These are phyloP conservation scores for Globisporangium cederbergense DNA, from an alignment of 352 stramenopile genomes.

Conservation along the genomic window DNA sequence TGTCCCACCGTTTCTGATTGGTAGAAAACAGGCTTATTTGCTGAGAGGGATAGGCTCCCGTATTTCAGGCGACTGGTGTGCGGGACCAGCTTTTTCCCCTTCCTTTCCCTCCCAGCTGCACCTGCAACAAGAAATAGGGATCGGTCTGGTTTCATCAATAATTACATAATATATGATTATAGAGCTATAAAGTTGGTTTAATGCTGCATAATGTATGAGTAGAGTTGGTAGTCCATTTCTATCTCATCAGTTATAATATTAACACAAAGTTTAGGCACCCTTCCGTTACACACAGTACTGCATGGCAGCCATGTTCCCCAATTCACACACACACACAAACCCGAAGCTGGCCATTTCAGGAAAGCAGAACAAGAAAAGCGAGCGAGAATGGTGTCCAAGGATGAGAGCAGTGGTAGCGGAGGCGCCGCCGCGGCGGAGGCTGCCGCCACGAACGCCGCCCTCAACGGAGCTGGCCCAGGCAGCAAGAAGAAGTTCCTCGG, in stretches of 20 bases:
- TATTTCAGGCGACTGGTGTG: neutral
- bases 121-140: neutral
- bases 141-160: neutral
- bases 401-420: slow-evolving; percentile 24
- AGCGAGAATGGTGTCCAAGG: slow-evolving; percentile 37
- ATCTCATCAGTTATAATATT: neutral
- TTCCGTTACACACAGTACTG: neutral
- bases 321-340: neutral
- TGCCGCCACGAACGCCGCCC: neutral
- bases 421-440: slow-evolving; percentile 5
- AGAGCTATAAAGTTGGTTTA: neutral
- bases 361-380: slow-evolving; percentile 10
- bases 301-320: neutral
- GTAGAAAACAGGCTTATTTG: neutral
- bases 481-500: slow-evolving; percentile 44
- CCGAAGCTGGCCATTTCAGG: neutral
- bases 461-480: neutral
- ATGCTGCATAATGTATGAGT: neutral
- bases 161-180: neutral
- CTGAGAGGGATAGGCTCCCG: neutral
- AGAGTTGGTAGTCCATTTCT: neutral
- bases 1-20: neutral
- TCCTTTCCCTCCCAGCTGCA: neutral
- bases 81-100: neutral
- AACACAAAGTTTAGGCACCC: too few species aligned